Conservation (phyloP, 2,329 filamentous ascomycete genomes). For the Trichoderma sp. region DNA sequence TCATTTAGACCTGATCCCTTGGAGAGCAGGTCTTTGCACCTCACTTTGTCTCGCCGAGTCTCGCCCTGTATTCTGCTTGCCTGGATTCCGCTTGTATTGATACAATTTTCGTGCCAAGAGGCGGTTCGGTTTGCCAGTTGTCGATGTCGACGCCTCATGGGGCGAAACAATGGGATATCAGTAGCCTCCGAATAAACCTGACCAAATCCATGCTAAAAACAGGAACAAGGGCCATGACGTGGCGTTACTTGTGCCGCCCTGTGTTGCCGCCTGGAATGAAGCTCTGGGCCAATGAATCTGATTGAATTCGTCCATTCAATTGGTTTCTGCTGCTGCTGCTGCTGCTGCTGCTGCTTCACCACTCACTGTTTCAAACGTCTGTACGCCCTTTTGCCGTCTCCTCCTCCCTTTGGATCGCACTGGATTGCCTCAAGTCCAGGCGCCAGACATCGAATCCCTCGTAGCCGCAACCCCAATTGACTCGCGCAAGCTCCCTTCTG, state of each 20-base stretch:
- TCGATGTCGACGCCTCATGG: background rate
- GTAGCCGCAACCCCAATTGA: too few species aligned
- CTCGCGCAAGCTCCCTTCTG: slow-evolving; percentile 8
- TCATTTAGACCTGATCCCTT: slow-evolving; percentile 3
- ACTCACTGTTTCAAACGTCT: background rate
- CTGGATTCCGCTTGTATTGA: background rate
- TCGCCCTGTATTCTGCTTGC: background rate
- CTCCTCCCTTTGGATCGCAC: too few species aligned
- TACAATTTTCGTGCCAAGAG: too few species aligned
- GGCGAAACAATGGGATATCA: background rate
- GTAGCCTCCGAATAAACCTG: background rate
- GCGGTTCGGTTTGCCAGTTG: background rate
- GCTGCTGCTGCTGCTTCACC: too few species aligned
- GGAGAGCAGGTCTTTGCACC: background rate
- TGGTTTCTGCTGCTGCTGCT: too few species aligned
- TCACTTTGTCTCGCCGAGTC: slow-evolving; percentile 3
- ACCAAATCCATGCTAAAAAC: background rate
- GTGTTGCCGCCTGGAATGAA: slow-evolving; percentile 12
- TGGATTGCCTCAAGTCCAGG: too few species aligned
- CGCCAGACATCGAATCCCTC: too few species aligned
- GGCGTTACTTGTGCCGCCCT: slow-evolving; percentile 13
- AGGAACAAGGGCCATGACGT: slow-evolving; percentile 16
- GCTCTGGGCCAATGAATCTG: slow-evolving; percentile 7
- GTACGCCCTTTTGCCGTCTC: too few species aligned
- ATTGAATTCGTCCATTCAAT: background rate